A percentile compares a stretch with the other conserved stretches of the same genome.
phyloP scores from a whole-genome alignment of 2,329 filamentous ascomycete genomes.

The Stachybotrys chartarum region DNA sequence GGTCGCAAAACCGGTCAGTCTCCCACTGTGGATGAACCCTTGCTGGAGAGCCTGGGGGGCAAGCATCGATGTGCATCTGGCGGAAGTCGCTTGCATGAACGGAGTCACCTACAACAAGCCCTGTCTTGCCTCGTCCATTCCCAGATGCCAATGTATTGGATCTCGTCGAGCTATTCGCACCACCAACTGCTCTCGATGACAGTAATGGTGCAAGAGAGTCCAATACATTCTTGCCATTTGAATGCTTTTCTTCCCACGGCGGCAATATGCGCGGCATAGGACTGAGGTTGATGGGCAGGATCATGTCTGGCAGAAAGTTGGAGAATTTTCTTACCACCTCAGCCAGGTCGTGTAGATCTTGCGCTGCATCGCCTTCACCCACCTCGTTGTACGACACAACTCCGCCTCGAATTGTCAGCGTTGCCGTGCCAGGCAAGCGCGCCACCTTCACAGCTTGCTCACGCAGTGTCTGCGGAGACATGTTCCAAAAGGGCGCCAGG shows the following conservation, averaged over 20 bases:
- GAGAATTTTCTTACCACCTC: conserved; percentile 67
- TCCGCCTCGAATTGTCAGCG: conserved; percentile 57
- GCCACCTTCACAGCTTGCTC: conserved; percentile 40
- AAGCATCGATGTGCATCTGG: conserved; percentile 42
- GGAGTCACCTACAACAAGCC: not conserved
- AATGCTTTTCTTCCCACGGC: conserved; percentile 52
- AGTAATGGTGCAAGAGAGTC: not conserved
- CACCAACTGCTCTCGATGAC: not conserved
- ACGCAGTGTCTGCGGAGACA: conserved; percentile 62
- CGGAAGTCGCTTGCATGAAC: conserved; percentile 25
- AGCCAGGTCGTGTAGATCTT: conserved; percentile 36
- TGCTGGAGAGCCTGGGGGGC: conserved; percentile 53
- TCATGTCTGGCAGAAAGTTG: conserved; percentile 71
- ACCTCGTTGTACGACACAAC: conserved; percentile 37
- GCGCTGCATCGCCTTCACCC: conserved; percentile 23
- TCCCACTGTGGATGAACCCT: conserved; percentile 57
- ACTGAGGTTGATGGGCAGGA: conserved; percentile 74
- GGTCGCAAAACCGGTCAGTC: conserved; percentile 54
- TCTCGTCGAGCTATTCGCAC: not conserved
- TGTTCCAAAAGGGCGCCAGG: conserved; percentile 69
- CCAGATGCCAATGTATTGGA: not conserved
- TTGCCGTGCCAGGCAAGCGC: conserved; percentile 34
- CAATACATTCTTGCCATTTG: conserved; percentile 2
- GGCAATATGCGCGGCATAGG: conserved; percentile 26
- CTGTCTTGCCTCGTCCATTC: not conserved